Conservation (phyloP, 306 rosid genomes). For the Fragaria ananassa region DNA sequence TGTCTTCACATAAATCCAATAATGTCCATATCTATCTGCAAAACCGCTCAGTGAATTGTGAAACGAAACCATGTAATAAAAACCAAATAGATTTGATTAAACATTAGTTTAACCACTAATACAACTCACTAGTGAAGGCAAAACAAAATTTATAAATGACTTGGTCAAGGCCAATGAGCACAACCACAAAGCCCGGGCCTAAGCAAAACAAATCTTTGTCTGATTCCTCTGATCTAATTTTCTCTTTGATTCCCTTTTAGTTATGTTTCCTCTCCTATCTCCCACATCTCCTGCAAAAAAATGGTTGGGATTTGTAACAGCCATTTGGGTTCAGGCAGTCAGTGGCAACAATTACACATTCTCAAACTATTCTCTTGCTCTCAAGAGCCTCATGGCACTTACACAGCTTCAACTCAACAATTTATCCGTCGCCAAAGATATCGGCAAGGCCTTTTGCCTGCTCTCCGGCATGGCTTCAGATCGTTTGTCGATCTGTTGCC, state of each 20-base stretch:
- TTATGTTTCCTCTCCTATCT: neutral
- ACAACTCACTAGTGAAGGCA: constrained; percentile 4
- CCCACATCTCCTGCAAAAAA: constrained; percentile 17
- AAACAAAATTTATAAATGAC: constrained; percentile 14
- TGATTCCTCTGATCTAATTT: neutral
- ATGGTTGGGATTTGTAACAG: constrained; percentile 51
- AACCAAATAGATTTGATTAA: neutral
- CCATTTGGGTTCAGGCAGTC: constrained; percentile 52
- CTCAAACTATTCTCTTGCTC: constrained; percentile 38
- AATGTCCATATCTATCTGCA: neutral
- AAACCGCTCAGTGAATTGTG: constrained; percentile 5
- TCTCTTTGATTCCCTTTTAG: neutral
- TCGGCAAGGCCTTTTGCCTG: constrained; percentile 50
- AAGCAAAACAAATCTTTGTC: neutral
- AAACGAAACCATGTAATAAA: neutral
- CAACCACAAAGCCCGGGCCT: neutral
- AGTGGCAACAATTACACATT: constrained; percentile 48
- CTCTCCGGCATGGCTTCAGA: constrained; percentile 46
- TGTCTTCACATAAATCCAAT: neutral
- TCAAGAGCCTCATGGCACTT: constrained; percentile 40
- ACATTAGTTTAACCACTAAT: neutral
- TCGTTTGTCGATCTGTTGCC: too few species aligned
- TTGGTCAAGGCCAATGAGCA: constrained; percentile 8
- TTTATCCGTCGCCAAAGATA: constrained; percentile 49
- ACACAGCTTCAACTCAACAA: constrained; percentile 45